A percentile compares a stretch with the other conserved stretches of the same genome.
Conservation (phyloP, 345 rosid genomes). For the Streptanthus diversifolius region DNA sequence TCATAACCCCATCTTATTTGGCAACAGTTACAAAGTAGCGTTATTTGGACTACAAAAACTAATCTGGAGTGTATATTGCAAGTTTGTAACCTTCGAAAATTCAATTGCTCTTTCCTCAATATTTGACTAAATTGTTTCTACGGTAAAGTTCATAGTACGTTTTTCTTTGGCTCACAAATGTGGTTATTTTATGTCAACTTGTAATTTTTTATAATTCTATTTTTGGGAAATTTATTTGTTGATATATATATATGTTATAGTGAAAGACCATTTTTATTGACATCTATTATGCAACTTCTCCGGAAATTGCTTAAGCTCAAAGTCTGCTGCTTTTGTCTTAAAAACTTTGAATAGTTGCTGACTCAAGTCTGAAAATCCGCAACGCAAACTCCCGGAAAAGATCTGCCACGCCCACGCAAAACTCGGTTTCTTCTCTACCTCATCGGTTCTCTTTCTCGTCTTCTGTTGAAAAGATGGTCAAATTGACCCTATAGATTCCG, state of each 20-base stretch:
- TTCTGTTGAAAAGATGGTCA: neutral
- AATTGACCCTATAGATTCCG: slow-evolving; percentile 12
- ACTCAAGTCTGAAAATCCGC: slow-evolving; percentile 28
- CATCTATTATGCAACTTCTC: slow-evolving; percentile 14
- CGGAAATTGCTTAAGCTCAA: slow-evolving; percentile 31
- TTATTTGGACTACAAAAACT: neutral
- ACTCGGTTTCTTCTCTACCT: slow-evolving; percentile 23
- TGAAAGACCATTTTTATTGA: slow-evolving; percentile 16
- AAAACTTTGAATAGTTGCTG: slow-evolving; percentile 35
- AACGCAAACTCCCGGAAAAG: slow-evolving; percentile 20
- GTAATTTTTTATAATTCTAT: neutral
- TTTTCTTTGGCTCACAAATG: neutral
- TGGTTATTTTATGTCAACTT: slow-evolving; percentile 9
- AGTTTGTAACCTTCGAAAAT: neutral
- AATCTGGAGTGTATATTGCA: neutral
- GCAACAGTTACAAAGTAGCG: neutral
- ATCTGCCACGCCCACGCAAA: neutral
- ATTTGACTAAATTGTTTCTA: neutral
- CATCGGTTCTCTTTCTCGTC: slow-evolving; percentile 20
- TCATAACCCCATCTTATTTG: neutral
- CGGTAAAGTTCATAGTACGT: neutral
- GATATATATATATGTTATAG: neutral
- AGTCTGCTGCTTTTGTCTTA: slow-evolving; percentile 24
- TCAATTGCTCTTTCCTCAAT: neutral
- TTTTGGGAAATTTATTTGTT: neutral